These are phyloP conservation scores for Curvularia sp. DNA, from an alignment of 2,329 filamentous ascomycete genomes.

Conservation along the genomic window DNA sequence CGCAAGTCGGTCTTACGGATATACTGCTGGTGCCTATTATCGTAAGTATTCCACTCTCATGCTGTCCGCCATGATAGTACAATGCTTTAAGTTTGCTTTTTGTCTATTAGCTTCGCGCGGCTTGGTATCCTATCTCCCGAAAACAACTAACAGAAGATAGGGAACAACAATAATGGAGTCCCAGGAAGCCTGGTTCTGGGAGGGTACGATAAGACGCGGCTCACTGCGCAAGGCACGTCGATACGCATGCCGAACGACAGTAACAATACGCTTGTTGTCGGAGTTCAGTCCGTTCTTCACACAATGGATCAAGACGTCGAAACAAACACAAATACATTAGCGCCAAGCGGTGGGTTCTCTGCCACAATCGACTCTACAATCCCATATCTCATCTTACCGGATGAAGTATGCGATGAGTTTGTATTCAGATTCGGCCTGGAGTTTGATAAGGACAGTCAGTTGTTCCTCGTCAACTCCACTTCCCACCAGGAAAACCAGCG, in stretches of 20 bases:
- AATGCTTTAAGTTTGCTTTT: background rate
- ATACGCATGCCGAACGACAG: slow-evolving; percentile 29
- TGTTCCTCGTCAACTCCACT: slow-evolving; percentile 48
- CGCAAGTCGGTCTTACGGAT: slow-evolving; percentile 44
- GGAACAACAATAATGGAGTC: slow-evolving; percentile 37
- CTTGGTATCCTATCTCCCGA: background rate
- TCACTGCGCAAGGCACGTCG: slow-evolving; percentile 29
- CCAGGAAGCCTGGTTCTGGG: slow-evolving; percentile 50
- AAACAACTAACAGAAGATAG: slow-evolving; percentile 28
- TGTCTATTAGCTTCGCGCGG: no score
- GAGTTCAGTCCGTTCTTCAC: slow-evolving; percentile 36
- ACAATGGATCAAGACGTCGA: slow-evolving; percentile 25
- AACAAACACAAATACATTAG: slow-evolving; percentile 20
- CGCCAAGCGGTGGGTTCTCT: slow-evolving; percentile 26
- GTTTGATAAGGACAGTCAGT: slow-evolving; percentile 39
- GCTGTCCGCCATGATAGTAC: background rate
- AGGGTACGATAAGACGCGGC: slow-evolving; percentile 51
- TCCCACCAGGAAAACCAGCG: slow-evolving; percentile 32
- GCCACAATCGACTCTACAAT: slow-evolving; percentile 52
- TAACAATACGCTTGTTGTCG: slow-evolving; percentile 38
- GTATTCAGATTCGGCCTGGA: slow-evolving; percentile 45
- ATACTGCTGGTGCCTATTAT: slow-evolving; percentile 47
- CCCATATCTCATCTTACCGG: slow-evolving; percentile 44
- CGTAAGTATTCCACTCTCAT: slow-evolving; percentile 32
- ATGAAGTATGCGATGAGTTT: slow-evolving; percentile 49